Evolutionary conservation across 2,329 filamentous ascomycete genomes (phyloP), one percentile per base, ranked within the genome.

Genomic region (Corinectria fuckeliana): DNA sequence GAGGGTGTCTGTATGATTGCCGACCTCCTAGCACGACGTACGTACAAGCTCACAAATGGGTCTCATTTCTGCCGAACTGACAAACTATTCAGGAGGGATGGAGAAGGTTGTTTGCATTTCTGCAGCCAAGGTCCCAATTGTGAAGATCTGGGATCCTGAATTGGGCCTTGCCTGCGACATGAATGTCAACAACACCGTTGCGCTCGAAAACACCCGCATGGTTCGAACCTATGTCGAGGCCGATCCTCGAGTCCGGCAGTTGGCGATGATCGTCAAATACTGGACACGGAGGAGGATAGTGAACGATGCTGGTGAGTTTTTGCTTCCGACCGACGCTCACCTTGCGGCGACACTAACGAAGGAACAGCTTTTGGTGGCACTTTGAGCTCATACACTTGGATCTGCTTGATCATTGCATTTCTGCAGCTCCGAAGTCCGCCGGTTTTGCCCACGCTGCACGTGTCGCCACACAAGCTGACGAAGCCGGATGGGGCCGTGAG

Each of bases 371-470:
- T 93, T 73, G 93, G 95, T 63, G 93, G 92, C 57, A 99, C 95
- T 6, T 83, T 99, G 60, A 98, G 94, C 76, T 99, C 95, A 16
- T 99, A 99, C 74, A 97, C 95, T 20, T 99, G 95, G 95, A 98
- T 98, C 74, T 99, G 95, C 77, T 87, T 99, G 83, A 96, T 98
- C 67, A 90, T 99, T 73, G 96, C 93, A 68, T 99, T 98, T 72
- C 84, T 99, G 23, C 95, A 99, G 77, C 90, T 92, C 50, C 88
- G 93, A 69, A 84, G 90, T 60, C 91, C 92, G 14, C 91, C 94
- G 0, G 86, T 99, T 54, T 78, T 99, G 20, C 95, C 95, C 4
- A 88, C 91, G 14, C 82, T 99, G 30, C 95, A 98, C 73, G 89
- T 93, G 71, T 79, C 85, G 48, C 78, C 78, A 4, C 75, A 77